phyloP scores from a whole-genome alignment of 306 rosid species.

The Macrotyloma uniflorum region DNA sequence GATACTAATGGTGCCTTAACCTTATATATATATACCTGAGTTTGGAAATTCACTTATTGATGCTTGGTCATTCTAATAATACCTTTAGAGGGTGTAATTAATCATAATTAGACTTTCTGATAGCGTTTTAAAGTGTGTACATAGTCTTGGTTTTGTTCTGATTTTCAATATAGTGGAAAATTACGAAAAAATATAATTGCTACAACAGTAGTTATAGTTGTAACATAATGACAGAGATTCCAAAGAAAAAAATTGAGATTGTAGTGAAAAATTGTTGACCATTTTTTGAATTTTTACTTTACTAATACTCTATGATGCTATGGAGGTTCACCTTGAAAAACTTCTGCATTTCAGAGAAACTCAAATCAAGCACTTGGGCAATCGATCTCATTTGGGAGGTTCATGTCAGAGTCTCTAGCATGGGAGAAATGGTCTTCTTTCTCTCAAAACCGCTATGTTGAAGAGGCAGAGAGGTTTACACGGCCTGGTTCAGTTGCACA shows the following conservation, averaged over 20 bases:
- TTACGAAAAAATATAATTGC: neutral
- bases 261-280: neutral
- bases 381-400: slow-evolving; percentile 90
- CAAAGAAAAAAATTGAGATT: neutral
- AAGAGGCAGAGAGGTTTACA: slow-evolving; percentile 83
- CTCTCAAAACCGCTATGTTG: slow-evolving; percentile 87
- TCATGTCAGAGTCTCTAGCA: slow-evolving; percentile 69
- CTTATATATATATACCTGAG: neutral
- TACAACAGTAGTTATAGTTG: neutral
- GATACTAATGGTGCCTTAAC: neutral
- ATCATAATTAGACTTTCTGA: neutral
- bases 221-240: neutral
- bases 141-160: neutral
- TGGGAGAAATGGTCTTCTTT: slow-evolving; percentile 94
- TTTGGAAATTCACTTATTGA: neutral
- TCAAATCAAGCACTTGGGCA: slow-evolving; percentile 75
- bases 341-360: slow-evolving; percentile 62
- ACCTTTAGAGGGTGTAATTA: slow-evolving; percentile 8
- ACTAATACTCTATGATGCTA: neutral
- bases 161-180: neutral
- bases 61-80: neutral
- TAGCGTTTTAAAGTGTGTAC: neutral
- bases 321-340: slow-evolving; percentile 41
- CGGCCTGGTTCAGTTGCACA: slow-evolving; percentile 98
- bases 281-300: neutral